A percentile compares a stretch with the other conserved stretches of the same genome.
Conservation (phyloP, 225 moss, liverwort and hornwort species). For the Thuidium tamariscinum region DNA sequence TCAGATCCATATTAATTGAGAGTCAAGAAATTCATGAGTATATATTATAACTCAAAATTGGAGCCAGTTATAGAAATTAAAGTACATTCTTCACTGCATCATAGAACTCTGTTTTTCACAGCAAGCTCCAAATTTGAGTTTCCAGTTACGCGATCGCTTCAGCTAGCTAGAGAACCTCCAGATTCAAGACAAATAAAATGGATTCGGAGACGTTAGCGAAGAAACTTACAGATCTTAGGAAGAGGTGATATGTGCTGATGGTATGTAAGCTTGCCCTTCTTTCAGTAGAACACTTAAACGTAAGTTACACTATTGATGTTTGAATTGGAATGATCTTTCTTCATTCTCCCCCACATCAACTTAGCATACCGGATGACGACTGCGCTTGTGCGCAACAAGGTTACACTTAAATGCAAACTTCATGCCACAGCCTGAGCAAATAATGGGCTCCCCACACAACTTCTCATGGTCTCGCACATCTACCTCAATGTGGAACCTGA, state of each 20-base stretch:
- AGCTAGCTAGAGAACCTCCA: neutral
- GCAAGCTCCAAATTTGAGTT: neutral
- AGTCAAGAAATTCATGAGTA: neutral
- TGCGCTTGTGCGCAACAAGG: slow-evolving; percentile 36
- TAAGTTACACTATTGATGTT: neutral
- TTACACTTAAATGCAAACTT: slow-evolving; percentile 50
- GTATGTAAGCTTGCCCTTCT: neutral
- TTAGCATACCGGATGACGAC: slow-evolving; percentile 15
- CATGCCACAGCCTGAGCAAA: slow-evolving; percentile 27
- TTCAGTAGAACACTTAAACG: neutral
- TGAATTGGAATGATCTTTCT: neutral
- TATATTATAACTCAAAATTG: neutral
- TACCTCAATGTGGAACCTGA: slow-evolving; percentile 64
- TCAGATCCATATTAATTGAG: neutral
- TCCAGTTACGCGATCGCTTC: neutral
- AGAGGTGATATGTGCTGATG: neutral
- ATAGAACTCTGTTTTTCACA: neutral
- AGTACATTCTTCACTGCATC: neutral
- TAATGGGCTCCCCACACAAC: slow-evolving; percentile 40
- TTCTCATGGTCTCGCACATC: slow-evolving; percentile 75
- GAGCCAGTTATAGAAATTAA: neutral
- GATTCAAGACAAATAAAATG: neutral
- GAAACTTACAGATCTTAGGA: neutral
- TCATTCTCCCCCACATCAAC: neutral
- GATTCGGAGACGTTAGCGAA: neutral